Conservation (phyloP, 345 rosid genomes). For the Gossypium thurberi region DNA sequence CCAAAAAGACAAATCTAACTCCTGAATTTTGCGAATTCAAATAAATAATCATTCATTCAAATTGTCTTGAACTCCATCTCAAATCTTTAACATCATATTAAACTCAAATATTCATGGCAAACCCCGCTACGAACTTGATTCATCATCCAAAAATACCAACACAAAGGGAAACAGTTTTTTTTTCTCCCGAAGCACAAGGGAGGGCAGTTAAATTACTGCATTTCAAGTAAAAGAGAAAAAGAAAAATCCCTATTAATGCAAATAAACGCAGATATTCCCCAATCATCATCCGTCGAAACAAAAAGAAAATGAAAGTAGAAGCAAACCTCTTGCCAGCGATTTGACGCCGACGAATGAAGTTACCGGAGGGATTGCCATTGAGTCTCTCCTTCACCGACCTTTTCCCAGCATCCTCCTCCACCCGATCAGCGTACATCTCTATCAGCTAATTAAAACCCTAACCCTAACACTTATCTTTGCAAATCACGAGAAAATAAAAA, state of each 20-base stretch:
- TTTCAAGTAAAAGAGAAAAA: not conserved
- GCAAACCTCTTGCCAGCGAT: conserved; percentile 77
- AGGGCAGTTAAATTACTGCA: not conserved
- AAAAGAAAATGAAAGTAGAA: not conserved
- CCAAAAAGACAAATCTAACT: not conserved
- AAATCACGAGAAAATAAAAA: not conserved
- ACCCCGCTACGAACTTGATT: not conserved
- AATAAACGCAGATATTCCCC: not conserved
- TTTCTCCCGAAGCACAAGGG: not conserved
- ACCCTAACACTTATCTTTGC: conserved; percentile 18
- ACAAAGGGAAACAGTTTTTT: not conserved
- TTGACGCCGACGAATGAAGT: conserved; percentile 47
- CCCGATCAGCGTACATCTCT: conserved; percentile 90
- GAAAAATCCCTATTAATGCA: not conserved
- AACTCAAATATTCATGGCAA: not conserved
- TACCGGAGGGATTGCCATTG: conserved; percentile 47
- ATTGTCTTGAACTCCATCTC: not conserved
- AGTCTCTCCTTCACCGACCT: conserved; percentile 70
- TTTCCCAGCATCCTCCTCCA: conserved; percentile 61
- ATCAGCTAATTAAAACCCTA: conserved; percentile 23
- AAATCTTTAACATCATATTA: not conserved
- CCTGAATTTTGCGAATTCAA: not conserved
- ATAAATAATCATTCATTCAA: not conserved
- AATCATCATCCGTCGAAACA: not conserved
- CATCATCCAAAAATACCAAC: not conserved